Conservation (phyloP, 495 filamentous ascomycete genomes). For the Gamarada debralockiae region DNA sequence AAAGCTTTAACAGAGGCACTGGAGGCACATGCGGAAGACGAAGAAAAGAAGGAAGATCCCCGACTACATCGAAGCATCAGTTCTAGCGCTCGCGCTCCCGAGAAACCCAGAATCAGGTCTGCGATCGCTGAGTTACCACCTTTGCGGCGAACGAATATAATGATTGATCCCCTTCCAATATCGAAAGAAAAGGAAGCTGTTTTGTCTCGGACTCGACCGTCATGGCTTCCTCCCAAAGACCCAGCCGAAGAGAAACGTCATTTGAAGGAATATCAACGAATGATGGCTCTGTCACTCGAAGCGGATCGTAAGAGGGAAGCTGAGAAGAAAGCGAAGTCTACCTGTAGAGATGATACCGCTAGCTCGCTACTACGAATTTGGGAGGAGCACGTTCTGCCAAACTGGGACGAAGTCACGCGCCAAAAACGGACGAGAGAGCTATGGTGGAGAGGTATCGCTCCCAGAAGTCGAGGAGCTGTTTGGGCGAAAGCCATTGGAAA, state of each 20-base stretch:
- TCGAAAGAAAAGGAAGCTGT: conserved; percentile 97
- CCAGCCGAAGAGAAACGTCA: conserved; percentile 91
- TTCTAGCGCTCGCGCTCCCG: conserved; percentile 41
- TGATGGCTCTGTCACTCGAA: conserved; percentile 82
- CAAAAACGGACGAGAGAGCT: conserved; percentile 77
- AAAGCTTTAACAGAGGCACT: conserved; percentile 85
- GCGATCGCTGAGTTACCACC: conserved; percentile 70
- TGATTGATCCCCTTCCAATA: conserved; percentile 93
- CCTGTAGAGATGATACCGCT: conserved; percentile 63
- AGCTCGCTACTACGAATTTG: conserved; percentile 66
- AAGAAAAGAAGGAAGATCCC: conserved; percentile 38
- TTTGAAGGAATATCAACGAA: conserved; percentile 84
- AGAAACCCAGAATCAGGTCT: conserved; percentile 54
- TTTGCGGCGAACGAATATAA: conserved; percentile 78
- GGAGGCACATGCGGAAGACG: conserved; percentile 74
- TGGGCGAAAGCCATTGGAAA: conserved; percentile 90
- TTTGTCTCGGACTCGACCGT: conserved; percentile 83
- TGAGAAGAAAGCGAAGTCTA: conserved; percentile 44
- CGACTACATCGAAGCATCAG: conserved; percentile 31
- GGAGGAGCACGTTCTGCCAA: conserved; percentile 82
- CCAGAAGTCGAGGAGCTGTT: conserved; percentile 73
- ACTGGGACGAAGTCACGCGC: conserved; percentile 74
- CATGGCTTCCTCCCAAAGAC: conserved; percentile 93
- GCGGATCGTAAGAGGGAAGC: conserved; percentile 54
- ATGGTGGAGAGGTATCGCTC: conserved; percentile 91